Conservation (phyloP, 805 yeast species). For the Candida tibetensis region DNA sequence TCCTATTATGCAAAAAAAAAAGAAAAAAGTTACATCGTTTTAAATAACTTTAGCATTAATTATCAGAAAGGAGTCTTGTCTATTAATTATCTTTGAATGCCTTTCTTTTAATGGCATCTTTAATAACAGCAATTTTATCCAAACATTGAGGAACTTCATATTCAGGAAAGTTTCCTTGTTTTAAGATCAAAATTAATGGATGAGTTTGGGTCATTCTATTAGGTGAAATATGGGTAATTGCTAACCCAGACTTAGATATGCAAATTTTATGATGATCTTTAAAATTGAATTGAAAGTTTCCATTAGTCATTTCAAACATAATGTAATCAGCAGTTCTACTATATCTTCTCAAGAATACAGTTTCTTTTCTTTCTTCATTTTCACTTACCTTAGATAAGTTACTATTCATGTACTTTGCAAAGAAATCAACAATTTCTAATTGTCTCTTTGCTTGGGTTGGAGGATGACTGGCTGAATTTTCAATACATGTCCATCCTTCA, state of each 20-base stretch:
- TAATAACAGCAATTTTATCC: conserved; percentile 46
- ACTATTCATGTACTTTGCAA: conserved; percentile 88
- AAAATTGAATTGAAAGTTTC: conserved; percentile 91
- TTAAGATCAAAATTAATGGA: conserved; percentile 46
- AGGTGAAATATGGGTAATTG: conserved; percentile 80
- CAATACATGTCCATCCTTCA: conserved; percentile 48
- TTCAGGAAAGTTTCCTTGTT: conserved; percentile 42
- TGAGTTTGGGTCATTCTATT: conserved; percentile 67
- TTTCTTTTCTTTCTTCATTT: conserved; percentile 58
- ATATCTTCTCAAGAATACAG: conserved; percentile 77
- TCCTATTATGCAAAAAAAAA: background rate
- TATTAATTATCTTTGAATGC: conserved; percentile 21
- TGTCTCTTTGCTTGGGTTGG: conserved; percentile 58
- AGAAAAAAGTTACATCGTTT: background rate
- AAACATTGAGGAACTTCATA: conserved; percentile 41
- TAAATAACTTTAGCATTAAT: conserved; percentile 4
- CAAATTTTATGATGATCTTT: conserved; percentile 91
- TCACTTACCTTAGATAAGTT: conserved; percentile 79
- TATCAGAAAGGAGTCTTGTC: background rate
- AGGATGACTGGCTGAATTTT: conserved; percentile 41
- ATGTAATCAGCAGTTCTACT: conserved; percentile 76
- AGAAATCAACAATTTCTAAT: conserved; percentile 82
- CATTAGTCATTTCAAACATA: conserved; percentile 91
- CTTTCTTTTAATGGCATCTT: conserved; percentile 57
- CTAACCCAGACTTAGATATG: conserved; percentile 69